Conservation (phyloP, 768 basidiomycete genomes). For the Jaapia argillacea region DNA sequence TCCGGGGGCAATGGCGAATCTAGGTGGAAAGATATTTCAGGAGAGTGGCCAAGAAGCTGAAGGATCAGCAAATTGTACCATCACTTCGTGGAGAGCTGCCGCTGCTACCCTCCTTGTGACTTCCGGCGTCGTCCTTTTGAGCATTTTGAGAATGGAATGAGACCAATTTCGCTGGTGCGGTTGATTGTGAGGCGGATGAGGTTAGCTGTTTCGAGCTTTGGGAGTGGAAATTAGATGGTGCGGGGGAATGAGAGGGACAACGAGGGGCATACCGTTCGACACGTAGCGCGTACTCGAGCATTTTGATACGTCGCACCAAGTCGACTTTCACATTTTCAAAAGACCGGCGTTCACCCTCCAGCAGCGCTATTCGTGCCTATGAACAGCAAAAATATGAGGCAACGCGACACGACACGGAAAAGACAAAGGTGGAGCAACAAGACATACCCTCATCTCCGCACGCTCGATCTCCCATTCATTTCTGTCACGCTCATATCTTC, state of each 20-base stretch:
- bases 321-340: slow-evolving; percentile 97
- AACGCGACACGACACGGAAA: not conserved
- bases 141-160: slow-evolving; percentile 44
- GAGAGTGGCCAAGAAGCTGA: slow-evolving; percentile 3
- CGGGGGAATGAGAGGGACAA: slow-evolving; percentile 12
- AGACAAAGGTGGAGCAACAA: slow-evolving; percentile 6
- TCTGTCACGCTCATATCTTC: slow-evolving; percentile 93
- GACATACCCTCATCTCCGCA: slow-evolving; percentile 93
- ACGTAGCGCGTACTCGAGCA: slow-evolving; percentile 96
- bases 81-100: slow-evolving; percentile 82
- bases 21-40: slow-evolving; percentile 19
- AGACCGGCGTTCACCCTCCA: slow-evolving; percentile 94
- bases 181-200: slow-evolving; percentile 45
- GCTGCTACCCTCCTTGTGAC: slow-evolving; percentile 72
- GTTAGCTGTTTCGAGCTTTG: slow-evolving; percentile 73
- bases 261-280: slow-evolving; percentile 95
- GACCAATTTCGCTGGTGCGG: slow-evolving; percentile 57
- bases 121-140: slow-evolving; percentile 63
- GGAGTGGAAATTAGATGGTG: slow-evolving; percentile 15
- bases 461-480: slow-evolving; percentile 99
- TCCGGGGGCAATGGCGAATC: slow-evolving; percentile 70
- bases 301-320: slow-evolving; percentile 93
- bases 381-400: slow-evolving; percentile 9
- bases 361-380: slow-evolving; percentile 93
- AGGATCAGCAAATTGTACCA: slow-evolving; percentile 30